Conservation (phyloP, 441 rosid species). For the Isatis lusitanica region DNA sequence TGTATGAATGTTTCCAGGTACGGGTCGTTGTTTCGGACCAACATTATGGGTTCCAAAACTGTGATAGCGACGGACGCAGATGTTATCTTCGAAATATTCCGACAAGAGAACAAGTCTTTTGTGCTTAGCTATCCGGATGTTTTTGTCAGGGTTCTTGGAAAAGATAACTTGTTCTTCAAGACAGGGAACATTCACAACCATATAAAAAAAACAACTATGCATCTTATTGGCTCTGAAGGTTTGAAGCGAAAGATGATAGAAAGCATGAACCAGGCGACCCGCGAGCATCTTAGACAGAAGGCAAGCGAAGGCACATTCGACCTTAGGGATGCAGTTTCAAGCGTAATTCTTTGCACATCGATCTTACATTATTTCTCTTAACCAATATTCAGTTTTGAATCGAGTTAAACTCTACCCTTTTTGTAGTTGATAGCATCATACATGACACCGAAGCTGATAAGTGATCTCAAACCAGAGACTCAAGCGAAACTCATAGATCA, state of each 20-base stretch:
- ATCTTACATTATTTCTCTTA: background rate
- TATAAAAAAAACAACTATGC: background rate
- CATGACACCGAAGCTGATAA: constrained; percentile 23
- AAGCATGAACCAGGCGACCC: background rate
- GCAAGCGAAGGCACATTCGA: background rate
- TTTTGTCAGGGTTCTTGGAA: background rate
- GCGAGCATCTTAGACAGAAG: background rate
- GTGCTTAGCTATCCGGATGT: background rate
- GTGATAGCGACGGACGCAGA: constrained; percentile 44
- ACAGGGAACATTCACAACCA: background rate
- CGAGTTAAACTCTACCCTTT: background rate
- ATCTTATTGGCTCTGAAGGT: background rate
- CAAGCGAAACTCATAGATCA: background rate
- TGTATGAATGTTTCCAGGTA: constrained; percentile 28
- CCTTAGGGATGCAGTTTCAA: background rate
- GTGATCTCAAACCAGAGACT: constrained; percentile 9
- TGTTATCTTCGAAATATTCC: constrained; percentile 26
- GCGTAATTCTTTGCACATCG: background rate
- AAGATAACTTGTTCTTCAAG: background rate
- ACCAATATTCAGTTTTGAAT: background rate
- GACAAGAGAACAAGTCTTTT: constrained; percentile 11
- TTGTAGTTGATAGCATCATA: constrained; percentile 5
- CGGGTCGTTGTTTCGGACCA: constrained; percentile 43
- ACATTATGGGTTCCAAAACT: constrained; percentile 35
- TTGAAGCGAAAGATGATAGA: background rate